Evolutionary conservation across 129 eudicot species (phyloP), one percentile per base, ranked within the genome.

Genomic region (Arctium minus): DNA sequence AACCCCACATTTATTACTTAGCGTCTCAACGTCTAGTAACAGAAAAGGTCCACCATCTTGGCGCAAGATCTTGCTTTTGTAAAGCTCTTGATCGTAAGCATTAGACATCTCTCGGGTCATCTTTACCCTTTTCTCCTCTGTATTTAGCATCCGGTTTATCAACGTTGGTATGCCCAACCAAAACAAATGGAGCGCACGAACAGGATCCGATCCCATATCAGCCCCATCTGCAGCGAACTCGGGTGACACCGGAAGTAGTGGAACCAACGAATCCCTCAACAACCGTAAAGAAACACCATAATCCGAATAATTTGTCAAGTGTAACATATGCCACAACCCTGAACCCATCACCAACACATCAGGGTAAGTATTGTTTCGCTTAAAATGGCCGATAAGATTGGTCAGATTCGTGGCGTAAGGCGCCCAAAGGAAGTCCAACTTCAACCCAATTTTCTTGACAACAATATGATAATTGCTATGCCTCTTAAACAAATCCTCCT

Each of bases 241-340:
- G 2, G 82, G 68, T 30, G 92, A 83, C 75, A 89, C 89, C 1
- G 94, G 97, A 38, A 90, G 64, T 36, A 79, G 85, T 1, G 88
- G 74, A 79, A 82, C 81, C 69, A 89, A 74, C 0, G 90, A 88
- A 29, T 88, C 89, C 85, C 84, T 89, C 75, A 96, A 79, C 42
- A 70, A 44, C 73, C 78, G 76, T 75, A 96, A 86, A 0, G 92
- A 86, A 78, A 68, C 83, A 15, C 93, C 95, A 78, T 89, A 96
- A 77, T 93, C 89, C 0, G 88, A 60, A 2, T 84, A 76, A 83
- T 91, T 92, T 8, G 88, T 86, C 6, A 93, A 75, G 69, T 90
- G 97, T 53, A 96, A 79, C 98, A 93, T 96, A 87, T 96, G 93
- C 99, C 99, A 96, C 65, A 96, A 85, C 15, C 99, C 99, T 11